phyloP scores from a whole-genome alignment of 176 grass and related monocot genomes.

The Juncus effusus region DNA sequence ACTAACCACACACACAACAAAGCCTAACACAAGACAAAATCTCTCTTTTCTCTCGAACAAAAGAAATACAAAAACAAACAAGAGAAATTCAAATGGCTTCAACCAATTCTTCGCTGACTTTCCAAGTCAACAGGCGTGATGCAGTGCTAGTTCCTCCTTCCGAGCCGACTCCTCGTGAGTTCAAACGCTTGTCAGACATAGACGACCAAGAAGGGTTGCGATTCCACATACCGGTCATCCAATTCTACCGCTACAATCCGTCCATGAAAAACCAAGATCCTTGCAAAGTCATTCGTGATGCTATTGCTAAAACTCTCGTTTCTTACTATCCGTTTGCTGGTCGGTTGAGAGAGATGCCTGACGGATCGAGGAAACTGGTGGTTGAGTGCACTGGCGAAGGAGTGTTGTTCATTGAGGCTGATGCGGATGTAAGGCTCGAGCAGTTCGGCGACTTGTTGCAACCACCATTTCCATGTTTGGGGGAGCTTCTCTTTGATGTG shows the following conservation, averaged over 20 bases:
- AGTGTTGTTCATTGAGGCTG: constrained; percentile 69
- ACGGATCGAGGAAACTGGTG: constrained; percentile 48
- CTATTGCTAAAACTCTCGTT: constrained; percentile 62
- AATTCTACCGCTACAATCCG: constrained; percentile 55
- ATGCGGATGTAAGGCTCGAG: constrained; percentile 52
- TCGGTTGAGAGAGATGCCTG: constrained; percentile 46
- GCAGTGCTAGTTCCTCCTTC: constrained; percentile 60
- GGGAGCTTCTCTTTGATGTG: constrained; percentile 65
- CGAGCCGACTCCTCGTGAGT: constrained; percentile 40
- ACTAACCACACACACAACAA: constrained; percentile 1
- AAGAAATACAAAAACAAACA: background rate
- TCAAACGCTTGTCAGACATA: constrained; percentile 83
- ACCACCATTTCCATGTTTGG: constrained; percentile 65
- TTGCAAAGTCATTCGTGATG: constrained; percentile 47
- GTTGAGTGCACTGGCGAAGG: constrained; percentile 89
- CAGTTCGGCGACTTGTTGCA: constrained; percentile 64
- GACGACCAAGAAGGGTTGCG: constrained; percentile 83
- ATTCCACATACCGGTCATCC: constrained; percentile 78
- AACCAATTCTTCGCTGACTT: constrained; percentile 31
- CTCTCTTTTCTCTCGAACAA: no score
- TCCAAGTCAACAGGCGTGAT: constrained; percentile 38
- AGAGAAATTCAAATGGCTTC: constrained; percentile 9
- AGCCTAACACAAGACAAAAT: no score
- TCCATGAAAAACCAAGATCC: constrained; percentile 40
- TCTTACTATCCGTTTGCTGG: constrained; percentile 67